Percentiles rank a stretch among this genome's conserved stretches.
phyloP scores from a whole-genome alignment of 2,329 filamentous ascomycete genomes.

The Trichoderma simmonsii region DNA sequence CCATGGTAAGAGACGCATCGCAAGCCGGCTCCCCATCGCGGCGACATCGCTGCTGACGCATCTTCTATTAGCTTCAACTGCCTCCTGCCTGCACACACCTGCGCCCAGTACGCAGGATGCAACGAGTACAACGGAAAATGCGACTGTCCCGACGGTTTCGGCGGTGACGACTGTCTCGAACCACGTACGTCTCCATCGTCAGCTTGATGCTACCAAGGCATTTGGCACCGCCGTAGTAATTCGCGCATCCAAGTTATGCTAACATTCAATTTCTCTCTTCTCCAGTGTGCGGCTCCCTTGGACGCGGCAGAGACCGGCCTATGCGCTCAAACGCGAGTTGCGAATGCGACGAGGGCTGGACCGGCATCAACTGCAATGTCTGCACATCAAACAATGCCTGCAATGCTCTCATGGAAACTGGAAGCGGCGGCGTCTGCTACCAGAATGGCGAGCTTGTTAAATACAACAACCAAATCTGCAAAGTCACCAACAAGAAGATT shows the following conservation, averaged over 20 bases:
- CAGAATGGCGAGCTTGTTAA: conserved; percentile 86
- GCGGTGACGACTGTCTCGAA: conserved; percentile 86
- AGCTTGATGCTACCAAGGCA: background rate
- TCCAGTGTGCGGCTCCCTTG: conserved; percentile 80
- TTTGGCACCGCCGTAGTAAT: background rate
- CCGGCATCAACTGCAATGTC: conserved; percentile 96
- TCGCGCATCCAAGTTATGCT: background rate
- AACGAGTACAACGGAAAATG: conserved; percentile 91
- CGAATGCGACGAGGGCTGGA: conserved; percentile 89
- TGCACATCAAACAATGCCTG: conserved; percentile 82
- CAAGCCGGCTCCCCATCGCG: background rate
- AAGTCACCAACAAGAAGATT: conserved; percentile 95
- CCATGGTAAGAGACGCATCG: conserved; percentile 57
- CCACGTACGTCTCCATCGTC: conserved; percentile 56
- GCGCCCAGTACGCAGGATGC: conserved; percentile 85
- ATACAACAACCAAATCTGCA: conserved; percentile 96
- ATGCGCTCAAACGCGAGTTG: conserved; percentile 70
- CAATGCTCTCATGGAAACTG: conserved; percentile 79
- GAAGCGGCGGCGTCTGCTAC: conserved; percentile 84
- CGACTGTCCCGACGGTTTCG: conserved; percentile 86
- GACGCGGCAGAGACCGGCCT: conserved; percentile 74
- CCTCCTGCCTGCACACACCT: conserved; percentile 86
- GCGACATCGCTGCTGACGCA: conserved; percentile 15
- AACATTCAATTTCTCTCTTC: background rate
- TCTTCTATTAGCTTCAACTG: conserved; percentile 79